Base-by-base conservation (phyloP, 345 rosid genomes). In the Lepidium aucheri region DNA sequence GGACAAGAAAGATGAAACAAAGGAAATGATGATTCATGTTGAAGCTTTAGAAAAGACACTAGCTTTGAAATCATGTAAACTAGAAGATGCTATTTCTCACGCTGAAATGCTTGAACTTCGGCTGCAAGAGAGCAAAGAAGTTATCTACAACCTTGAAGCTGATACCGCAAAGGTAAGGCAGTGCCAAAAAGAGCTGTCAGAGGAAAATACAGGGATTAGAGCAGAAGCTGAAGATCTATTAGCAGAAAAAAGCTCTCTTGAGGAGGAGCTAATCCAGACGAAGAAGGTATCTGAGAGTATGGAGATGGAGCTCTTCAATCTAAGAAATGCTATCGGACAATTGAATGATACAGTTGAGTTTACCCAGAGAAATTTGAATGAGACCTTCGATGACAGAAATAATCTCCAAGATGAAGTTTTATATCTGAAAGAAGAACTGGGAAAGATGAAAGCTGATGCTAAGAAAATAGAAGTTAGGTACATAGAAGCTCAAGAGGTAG, bases 1-100 rank as follows among this genome's bases (percentile, higher is more conserved):
- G 63, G 99, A 94, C 72, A 84, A 81, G 72, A 86, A 86, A 74
- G 97, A 90, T 78, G 86, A 85, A 77, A 77, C 89, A 51, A 83
- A 82, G 67, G 90, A 84, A 73, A 74, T 89, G 77, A 72, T 73
- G 72, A 80, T 80, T 71, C 74, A 79, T 40, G 52, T 86, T 69
- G 87, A 84, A 84, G 82, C 81, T 40, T 77, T 86, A 63, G 97
- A 90, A 77, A 82, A 82, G 41, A 81, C 92, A 61, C 84, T 94
- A 56, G 79, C 79, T 22, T 53, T 43, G 33, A 94, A 83, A 76
- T 78, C 85, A 46, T 51, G 59, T 51, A 86, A 84, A 74, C 89
- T 94, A 69, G 76, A 81, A 18, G 82, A 82, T 59, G 80, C 74
- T 35, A 80, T 83, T 75, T 73, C 78, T 76, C 72, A 47, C 39